Evolutionary conservation across 306 rosid genomes (phyloP).

Genomic region (Gynostemma pentaphyllum): DNA sequence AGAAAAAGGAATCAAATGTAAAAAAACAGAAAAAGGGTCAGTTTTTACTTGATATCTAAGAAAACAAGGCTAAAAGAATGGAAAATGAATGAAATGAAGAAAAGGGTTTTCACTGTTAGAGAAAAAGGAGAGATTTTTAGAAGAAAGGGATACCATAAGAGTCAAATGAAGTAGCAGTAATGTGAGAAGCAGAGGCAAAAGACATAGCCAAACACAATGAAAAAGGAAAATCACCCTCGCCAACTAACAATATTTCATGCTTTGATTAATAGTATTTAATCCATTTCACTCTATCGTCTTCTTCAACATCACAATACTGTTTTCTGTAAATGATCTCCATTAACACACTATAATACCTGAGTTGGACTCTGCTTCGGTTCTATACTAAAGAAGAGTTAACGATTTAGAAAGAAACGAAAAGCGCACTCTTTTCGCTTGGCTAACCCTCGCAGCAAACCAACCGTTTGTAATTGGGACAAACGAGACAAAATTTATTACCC

Average conservation of each 20-base stretch:
- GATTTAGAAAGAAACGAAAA: too few relatives aligned
- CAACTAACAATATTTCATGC: background rate
- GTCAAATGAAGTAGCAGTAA: background rate
- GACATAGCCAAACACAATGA: background rate
- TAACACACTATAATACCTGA: too few relatives aligned
- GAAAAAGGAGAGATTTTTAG: too few relatives aligned
- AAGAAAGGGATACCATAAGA: background rate
- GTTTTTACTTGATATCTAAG: background rate
- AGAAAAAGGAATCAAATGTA: background rate
- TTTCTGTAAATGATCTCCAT: background rate
- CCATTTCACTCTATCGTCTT: background rate
- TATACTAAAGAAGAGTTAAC: too few relatives aligned
- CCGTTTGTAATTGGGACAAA: too few relatives aligned
- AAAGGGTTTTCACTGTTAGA: background rate
- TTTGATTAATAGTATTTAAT: background rate
- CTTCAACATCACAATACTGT: too few relatives aligned
- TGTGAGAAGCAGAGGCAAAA: conserved; percentile 1
- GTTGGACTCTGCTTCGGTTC: too few relatives aligned
- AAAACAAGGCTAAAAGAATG: background rate
- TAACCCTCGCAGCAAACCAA: too few relatives aligned
- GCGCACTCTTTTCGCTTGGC: too few relatives aligned
- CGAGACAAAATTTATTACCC: too few relatives aligned
- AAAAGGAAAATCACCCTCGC: background rate
- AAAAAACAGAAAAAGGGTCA: background rate
- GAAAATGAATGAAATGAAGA: background rate